Evolutionary conservation across 2,329 filamentous ascomycete genomes (phyloP).

Genomic region (Rhytidhysteron rufulum): DNA sequence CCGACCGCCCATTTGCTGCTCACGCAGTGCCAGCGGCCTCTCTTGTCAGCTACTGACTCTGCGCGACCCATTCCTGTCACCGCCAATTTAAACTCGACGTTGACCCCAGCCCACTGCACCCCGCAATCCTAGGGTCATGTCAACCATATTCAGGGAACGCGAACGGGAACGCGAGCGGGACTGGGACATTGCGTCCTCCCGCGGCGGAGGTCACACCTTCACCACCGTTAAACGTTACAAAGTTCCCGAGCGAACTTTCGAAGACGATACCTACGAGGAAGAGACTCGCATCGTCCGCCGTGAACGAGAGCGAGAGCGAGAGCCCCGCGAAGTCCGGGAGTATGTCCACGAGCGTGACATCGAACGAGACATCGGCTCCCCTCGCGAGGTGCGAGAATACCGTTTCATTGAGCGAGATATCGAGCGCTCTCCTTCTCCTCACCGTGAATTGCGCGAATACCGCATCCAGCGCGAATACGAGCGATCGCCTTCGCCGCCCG

Average conservation of each 20-base stretch:
- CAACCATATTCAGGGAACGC: slow-evolving; percentile 44
- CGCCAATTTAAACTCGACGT: neutral
- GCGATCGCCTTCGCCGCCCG: slow-evolving; percentile 43
- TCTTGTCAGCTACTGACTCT: neutral
- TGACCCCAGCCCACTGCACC: neutral
- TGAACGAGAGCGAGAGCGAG: slow-evolving; percentile 28
- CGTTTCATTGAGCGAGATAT: slow-evolving; percentile 29
- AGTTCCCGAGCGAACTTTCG: slow-evolving; percentile 44
- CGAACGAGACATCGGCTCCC: slow-evolving; percentile 9
- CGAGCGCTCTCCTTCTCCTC: slow-evolving; percentile 38
- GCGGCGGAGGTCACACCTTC: slow-evolving; percentile 40
- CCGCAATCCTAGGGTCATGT: slow-evolving; percentile 32
- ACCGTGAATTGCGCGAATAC: slow-evolving; percentile 46
- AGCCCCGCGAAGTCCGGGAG: slow-evolving; percentile 24
- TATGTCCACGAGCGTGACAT: slow-evolving; percentile 36
- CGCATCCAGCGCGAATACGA: slow-evolving; percentile 52
- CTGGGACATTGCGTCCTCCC: slow-evolving; percentile 27
- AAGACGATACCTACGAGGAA: slow-evolving; percentile 41
- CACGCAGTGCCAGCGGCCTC: neutral
- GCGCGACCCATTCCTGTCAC: neutral
- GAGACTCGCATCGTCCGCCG: slow-evolving; percentile 48
- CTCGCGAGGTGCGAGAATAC: slow-evolving; percentile 32
- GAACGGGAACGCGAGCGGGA: slow-evolving; percentile 46
- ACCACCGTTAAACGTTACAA: slow-evolving; percentile 60
- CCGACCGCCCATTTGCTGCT: slow-evolving; percentile 1